Base-by-base conservation (phyloP, 2,329 filamentous ascomycete species). In the Alternaria sp. region DNA sequence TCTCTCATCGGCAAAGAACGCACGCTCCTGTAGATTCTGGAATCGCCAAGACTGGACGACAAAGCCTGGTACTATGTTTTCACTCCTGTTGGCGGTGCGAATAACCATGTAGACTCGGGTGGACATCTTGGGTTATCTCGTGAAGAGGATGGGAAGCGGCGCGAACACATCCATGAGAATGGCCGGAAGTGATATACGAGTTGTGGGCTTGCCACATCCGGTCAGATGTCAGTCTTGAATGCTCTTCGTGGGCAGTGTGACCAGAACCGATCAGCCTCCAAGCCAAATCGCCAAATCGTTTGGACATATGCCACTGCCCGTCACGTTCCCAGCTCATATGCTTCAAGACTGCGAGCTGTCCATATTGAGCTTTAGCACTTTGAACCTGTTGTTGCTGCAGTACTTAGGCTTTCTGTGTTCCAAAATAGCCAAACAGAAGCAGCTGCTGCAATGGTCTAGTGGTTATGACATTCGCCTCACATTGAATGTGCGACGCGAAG, bases 381-480 rank as follows among this genome's bases (percentile, higher is more conserved):
- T 36, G 32, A 45, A 45, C 19, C 17, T 36, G 32, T 36, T n/a
- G 17, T 21, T 50, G 2, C 25, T 30, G 5, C 26, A 21, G 9
- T 11, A 6, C 28, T 15, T 50, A 19, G 23, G 47, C n/a, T 17
- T 50, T 8, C 2, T 21, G 17, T 1, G 21, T 25, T 40, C 30
- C 11, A 23, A 15, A 12, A 8, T 19, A 19, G 21, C 50, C 52
- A 44, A 44, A 44, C 21, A 44, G 11, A 54, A 17, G 21, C 36
- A 54, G n/a, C 6, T 26, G 49, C 40, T 59, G 47, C 32, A 53
- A 40, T 59, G 57, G 57, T 59, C 49, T 59, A 59, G 57, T 25
- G 57, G 36, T 58, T 43, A 59, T 59, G 57, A 53, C 49, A 53
- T 53, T 53, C 57, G 57, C 49, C 57, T 59, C 57, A 59, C 57